Conservation (phyloP, 2,329 filamentous ascomycete genomes). For the Penicillium hesseltinei region DNA sequence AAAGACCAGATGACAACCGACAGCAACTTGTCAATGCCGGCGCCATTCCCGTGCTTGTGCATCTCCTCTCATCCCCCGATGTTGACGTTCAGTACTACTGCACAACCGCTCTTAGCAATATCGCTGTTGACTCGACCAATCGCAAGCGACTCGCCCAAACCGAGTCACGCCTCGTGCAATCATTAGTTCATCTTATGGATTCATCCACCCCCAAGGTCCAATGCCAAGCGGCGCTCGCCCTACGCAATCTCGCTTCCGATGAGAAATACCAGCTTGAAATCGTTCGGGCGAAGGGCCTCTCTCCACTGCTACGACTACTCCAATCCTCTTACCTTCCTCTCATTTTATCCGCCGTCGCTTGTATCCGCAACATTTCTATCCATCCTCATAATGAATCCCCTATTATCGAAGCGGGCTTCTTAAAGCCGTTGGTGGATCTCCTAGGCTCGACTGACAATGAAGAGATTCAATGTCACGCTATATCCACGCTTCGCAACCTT, state of each 20-base stretch:
- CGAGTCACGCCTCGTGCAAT: conserved; percentile 88
- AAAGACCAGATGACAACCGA: conserved; percentile 78
- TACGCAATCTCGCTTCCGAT: conserved; percentile 93
- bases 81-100: conserved; percentile 99
- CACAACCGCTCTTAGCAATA: conserved; percentile 97
- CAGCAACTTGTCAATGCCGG: conserved; percentile 96
- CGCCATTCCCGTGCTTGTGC: conserved; percentile 95
- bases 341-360: conserved; percentile 94
- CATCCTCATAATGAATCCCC: conserved; percentile 97
- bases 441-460: conserved; percentile 95
- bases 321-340: conserved; percentile 95
- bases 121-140: conserved; percentile 90
- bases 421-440: conserved; percentile 89
- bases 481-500: conserved; percentile 91
- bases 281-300: conserved; percentile 81
- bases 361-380: conserved; percentile 98
- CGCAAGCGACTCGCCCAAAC: conserved; percentile 86
- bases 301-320: conserved; percentile 80
- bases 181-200: conserved; percentile 93
- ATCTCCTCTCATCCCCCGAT: conserved; percentile 86
- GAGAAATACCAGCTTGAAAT: conserved; percentile 99
- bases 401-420: conserved; percentile 95
- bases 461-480: conserved; percentile 98
- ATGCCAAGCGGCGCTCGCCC: conserved; percentile 90
- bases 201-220: conserved; percentile 96